These are phyloP conservation scores for Calonectria pseudoturangicola DNA, from an alignment of 2,329 filamentous ascomycete species.

Conservation along the genomic window DNA sequence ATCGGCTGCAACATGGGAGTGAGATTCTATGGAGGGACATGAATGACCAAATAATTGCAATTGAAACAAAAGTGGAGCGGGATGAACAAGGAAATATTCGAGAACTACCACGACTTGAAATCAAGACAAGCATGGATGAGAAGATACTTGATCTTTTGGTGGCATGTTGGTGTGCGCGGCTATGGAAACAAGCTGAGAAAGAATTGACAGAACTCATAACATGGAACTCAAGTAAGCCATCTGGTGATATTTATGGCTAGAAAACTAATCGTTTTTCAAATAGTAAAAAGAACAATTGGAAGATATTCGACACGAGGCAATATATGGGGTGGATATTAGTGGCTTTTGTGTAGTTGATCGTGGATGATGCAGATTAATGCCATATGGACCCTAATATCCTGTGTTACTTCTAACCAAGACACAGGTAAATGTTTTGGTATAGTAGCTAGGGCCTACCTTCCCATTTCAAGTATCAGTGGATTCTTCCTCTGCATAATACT, in stretches of 20 bases:
- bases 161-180: conserved; percentile 54
- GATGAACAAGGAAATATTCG: conserved; percentile 43
- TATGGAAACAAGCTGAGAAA: conserved; percentile 54
- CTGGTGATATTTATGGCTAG: background rate
- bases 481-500: too few relatives aligned
- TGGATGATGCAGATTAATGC: too few relatives aligned
- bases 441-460: too few relatives aligned
- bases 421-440: too few relatives aligned
- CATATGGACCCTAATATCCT: too few relatives aligned
- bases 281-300: background rate
- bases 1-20: conserved; percentile 47
- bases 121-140: conserved; percentile 47
- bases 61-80: conserved; percentile 51
- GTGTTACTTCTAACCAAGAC: too few relatives aligned
- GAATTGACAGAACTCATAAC: conserved; percentile 45
- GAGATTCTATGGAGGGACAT: conserved; percentile 53
- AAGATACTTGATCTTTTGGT: conserved; percentile 57
- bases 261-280: background rate
- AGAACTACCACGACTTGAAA: conserved; percentile 49
- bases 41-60: conserved; percentile 46
- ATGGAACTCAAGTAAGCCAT: background rate
- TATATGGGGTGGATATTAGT: background rate
- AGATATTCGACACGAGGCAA: conserved; percentile 1
- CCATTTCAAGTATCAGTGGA: too few relatives aligned
- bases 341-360: background rate